Evolutionary conservation across 108 stramenopile genomes (phyloP), one percentile per base, ranked within the genome.

Genomic region (Parietichytrium sp.): DNA sequence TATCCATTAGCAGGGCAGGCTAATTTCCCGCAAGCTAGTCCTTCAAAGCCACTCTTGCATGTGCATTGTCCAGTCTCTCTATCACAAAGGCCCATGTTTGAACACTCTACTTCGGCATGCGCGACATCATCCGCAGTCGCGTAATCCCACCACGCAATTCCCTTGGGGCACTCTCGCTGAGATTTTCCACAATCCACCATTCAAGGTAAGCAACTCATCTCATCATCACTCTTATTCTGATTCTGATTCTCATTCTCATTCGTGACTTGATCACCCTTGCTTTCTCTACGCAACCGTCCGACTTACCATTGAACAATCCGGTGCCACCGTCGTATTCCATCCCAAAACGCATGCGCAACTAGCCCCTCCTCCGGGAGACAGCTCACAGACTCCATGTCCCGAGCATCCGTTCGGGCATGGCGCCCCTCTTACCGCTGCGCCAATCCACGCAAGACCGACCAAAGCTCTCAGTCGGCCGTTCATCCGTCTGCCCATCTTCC

Each of bases 11-110:
- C 42, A 6, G 51, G 87, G 55, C 88, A 89, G 3, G 84, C 33
- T 3, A 84, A 29, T 12, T 86, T 80, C 47, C 83, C 86, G 81
- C 88, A 89, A 4, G 84, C 85, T 26, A 78, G 47, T 4, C 88
- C 88, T 33, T 86, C 86, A 47, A 88, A 89, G 25, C 88, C 88
- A 8, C 55, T 49, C 42, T 47, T 79, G 47, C 88, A 89, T 20
- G 29, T 42, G 81, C 88, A 89, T 15, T 29, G 25, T 1, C 88
- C 88, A 4, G 78, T 80, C 8, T 12, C 27, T 25, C 42, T 4
- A 20, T 83, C 82, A 27, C 82, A 85, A 4, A 83, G 20, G 30
- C 85, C 82, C 82, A 83, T 78, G 8, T 79, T 80, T 4, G 54
- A 82, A 54, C 82, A 83, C 10, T 27, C 85, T 0, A 82, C 31